Base-by-base conservation (phyloP, 176 grass and related monocot species). In the Eleusine coracana region DNA sequence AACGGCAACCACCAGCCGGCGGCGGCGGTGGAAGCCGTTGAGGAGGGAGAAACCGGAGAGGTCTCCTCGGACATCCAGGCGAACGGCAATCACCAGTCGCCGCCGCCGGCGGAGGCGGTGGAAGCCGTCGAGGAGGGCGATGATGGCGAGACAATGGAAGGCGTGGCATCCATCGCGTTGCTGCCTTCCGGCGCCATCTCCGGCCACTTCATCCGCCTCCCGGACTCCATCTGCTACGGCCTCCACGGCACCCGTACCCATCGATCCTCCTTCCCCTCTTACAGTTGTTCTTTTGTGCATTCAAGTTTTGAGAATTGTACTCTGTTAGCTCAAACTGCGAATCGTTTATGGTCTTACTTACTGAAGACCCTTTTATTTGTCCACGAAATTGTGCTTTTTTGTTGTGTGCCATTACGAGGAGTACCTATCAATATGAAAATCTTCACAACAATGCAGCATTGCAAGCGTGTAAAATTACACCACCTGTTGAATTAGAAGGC, bases 91-190 rank as follows among this genome's bases (percentile, higher is more conserved):
- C 25, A 63, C 17, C 71, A 75, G 31, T 68, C 21, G 36, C 7
- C 71, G 60, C 71, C 34, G 6, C 44, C 28, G 48, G 86, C 73
- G 46, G 73, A 38, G 27, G 36, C 27, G 10, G 73, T 6, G 79
- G 40, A 29, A 6, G 25, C 66, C 20, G 81, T 81, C 20, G 83
- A 87, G 37, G 91, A 82, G 54, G 81, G 55, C 21, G 86, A 86
- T 4, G 73, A 8, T 12, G 80, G 64, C n/a, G 81, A 89, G 81
- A 74, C 74, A 27, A 95, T 98, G 92, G 90, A 95, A 78, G 96
- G 96, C n/a, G 84, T 98, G 39, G 91, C 96, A 13, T 98, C 96
- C 82, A 95, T 98, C 72, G 96, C 87, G n/a, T 55, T 98, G 84
- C 87, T 98, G 45, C 90, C 87, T 9, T 86, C 88, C 64, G 96